Evolutionary conservation across 2,329 filamentous ascomycete species (phyloP).

Genomic region (Penicillium sp.): DNA sequence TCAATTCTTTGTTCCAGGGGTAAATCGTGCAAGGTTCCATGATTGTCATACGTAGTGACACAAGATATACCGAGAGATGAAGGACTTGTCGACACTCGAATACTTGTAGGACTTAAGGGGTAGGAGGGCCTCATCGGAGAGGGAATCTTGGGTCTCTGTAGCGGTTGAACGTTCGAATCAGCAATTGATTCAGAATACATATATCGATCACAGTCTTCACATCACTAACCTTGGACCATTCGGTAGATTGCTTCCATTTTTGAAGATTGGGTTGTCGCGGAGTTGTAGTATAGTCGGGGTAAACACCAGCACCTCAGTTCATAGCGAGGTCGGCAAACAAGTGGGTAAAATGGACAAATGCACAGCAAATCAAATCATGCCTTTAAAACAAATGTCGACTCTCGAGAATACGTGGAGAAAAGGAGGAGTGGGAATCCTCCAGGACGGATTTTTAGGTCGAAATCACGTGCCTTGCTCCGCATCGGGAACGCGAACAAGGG

Average conservation of each 20-base stretch:
- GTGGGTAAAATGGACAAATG: not conserved
- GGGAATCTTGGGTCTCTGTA: conserved; percentile 50
- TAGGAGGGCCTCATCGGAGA: conserved; percentile 85
- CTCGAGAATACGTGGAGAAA: conserved; percentile 3
- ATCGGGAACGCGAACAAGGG: conserved; percentile 21
- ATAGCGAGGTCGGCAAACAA: conserved; percentile 1
- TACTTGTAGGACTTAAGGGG: conserved; percentile 97
- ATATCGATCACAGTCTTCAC: not conserved
- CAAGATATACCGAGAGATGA: conserved; percentile 88
- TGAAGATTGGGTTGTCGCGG: conserved; percentile 16
- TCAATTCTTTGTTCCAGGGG: not conserved
- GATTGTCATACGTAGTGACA: conserved; percentile 77
- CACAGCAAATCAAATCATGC: conserved; percentile 7
- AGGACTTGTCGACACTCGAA: conserved; percentile 92
- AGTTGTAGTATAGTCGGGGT: conserved; percentile 7
- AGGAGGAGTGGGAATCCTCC: conserved; percentile 8
- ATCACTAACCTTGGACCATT: conserved; percentile 37
- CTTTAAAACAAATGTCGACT: not conserved
- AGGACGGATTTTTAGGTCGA: conserved; percentile 19
- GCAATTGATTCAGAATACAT: not conserved
- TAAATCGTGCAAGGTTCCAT: too few relatives aligned
- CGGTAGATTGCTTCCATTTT: conserved; percentile 33
- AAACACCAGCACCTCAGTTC: conserved; percentile 8
- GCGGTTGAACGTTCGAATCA: not conserved
- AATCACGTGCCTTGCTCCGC: conserved; percentile 24